A percentile compares a stretch with the other conserved stretches of the same genome.
These are phyloP conservation scores for Calendula officinalis DNA, from an alignment of 129 eudicot species.

Conservation along the genomic window DNA sequence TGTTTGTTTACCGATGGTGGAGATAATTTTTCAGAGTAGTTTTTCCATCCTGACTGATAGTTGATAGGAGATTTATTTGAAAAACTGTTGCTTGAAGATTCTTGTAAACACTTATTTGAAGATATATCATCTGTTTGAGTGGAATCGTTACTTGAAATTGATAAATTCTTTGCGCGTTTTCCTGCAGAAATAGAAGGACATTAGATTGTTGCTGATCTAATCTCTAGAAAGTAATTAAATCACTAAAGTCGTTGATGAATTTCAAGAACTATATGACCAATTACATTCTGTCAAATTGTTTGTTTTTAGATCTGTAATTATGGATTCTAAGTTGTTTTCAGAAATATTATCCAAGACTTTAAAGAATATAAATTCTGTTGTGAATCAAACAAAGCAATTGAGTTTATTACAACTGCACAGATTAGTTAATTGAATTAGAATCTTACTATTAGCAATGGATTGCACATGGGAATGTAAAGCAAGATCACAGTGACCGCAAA, in stretches of 20 bases:
- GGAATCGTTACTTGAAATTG: slow-evolving; percentile 11
- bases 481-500: slow-evolving; percentile 43
- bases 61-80: slow-evolving; percentile 25
- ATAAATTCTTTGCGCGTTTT: slow-evolving; percentile 13
- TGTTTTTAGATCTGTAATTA: too few species aligned
- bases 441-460: slow-evolving; percentile 30
- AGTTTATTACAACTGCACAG: not conserved
- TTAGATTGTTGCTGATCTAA: not conserved
- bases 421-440: not conserved
- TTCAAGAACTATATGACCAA: too few species aligned
- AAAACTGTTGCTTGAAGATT: slow-evolving; percentile 19
- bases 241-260: too few species aligned
- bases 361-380: too few species aligned
- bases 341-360: too few species aligned
- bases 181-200: slow-evolving; percentile 16
- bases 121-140: slow-evolving; percentile 14
- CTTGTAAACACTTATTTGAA: slow-evolving; percentile 2
- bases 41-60: slow-evolving; percentile 18
- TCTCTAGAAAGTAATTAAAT: too few species aligned
- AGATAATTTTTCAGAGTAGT: slow-evolving; percentile 26
- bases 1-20: slow-evolving; percentile 42
- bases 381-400: too few species aligned
- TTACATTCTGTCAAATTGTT: too few species aligned
- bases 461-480: slow-evolving; percentile 27
- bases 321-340: too few species aligned